A percentile compares a stretch with the other conserved stretches of the same genome.
Evolutionary conservation across 2,329 filamentous ascomycete species (phyloP).

Genomic region (Cladosporium sp.): DNA sequence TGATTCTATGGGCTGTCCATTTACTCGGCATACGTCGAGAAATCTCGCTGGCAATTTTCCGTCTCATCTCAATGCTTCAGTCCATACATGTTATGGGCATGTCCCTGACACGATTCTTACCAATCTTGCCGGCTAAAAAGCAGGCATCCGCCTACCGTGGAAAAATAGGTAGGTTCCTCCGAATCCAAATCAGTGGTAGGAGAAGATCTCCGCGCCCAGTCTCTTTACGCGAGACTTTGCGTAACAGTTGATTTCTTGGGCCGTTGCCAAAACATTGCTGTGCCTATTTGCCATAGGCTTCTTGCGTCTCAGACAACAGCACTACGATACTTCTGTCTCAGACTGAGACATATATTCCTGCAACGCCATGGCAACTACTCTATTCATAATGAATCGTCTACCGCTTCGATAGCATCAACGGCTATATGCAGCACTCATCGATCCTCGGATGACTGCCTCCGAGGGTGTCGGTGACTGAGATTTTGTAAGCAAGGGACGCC

Average conservation of each 20-base stretch:
- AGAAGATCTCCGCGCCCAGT: slow-evolving; percentile 6
- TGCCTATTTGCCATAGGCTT: too few species aligned
- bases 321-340: too few species aligned
- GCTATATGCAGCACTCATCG: too few species aligned
- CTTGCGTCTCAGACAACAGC: too few species aligned
- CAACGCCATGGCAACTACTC: too few species aligned
- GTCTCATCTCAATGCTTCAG: background rate
- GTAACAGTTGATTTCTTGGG: background rate
- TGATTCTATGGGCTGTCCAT: background rate
- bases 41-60: background rate
- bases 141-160: slow-evolving; percentile 4
- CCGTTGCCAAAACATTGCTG: background rate
- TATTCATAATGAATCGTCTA: too few species aligned
- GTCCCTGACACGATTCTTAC: too few species aligned
- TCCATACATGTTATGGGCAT: background rate
- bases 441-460: too few species aligned
- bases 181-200: background rate
- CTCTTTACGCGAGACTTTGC: background rate
- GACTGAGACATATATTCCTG: too few species aligned
- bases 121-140: slow-evolving; percentile 8
- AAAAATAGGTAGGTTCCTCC: slow-evolving; percentile 7
- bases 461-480: too few species aligned
- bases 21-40: background rate
- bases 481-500: too few species aligned
- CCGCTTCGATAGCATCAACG: too few species aligned